These are phyloP conservation scores for Cymbidium sinense DNA, from an alignment of 106 monocot genomes.

Conservation along the genomic window DNA sequence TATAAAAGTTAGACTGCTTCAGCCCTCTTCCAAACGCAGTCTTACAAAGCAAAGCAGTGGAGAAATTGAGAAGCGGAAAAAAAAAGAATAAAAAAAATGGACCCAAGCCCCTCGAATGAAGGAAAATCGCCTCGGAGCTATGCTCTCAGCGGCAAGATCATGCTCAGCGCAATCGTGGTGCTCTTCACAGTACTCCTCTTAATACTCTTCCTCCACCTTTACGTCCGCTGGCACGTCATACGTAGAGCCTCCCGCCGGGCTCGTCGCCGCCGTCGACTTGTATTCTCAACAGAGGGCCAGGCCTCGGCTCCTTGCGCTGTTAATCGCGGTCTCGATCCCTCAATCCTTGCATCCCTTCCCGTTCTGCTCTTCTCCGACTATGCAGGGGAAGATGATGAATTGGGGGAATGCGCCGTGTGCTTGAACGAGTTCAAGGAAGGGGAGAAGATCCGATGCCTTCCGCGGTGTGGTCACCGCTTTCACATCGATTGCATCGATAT, in stretches of 20 bases:
- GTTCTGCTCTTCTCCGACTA: neutral
- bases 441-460: slow-evolving; percentile 18
- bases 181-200: slow-evolving; percentile 20
- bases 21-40: too few species aligned
- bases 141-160: slow-evolving; percentile 20
- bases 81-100: neutral
- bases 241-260: slow-evolving; percentile 5
- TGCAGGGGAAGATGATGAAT: neutral
- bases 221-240: slow-evolving; percentile 18
- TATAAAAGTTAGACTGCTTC: too few species aligned
- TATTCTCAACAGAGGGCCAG: slow-evolving; percentile 9
- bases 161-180: slow-evolving; percentile 12
- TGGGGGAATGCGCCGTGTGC: slow-evolving; percentile 25
- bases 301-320: neutral
- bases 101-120: neutral
- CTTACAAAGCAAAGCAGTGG: neutral
- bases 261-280: neutral
- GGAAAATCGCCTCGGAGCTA: slow-evolving; percentile 7
- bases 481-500: slow-evolving; percentile 29
- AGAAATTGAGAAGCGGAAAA: neutral
- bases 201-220: slow-evolving; percentile 20
- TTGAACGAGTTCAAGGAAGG: slow-evolving; percentile 18
- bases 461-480: slow-evolving; percentile 20
- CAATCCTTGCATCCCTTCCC: slow-evolving; percentile 5
- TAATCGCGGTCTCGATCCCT: slow-evolving; percentile 8